These are phyloP conservation scores for Irpex sp. DNA, from an alignment of 1,284 basidiomycete genomes.

Conservation along the genomic window DNA sequence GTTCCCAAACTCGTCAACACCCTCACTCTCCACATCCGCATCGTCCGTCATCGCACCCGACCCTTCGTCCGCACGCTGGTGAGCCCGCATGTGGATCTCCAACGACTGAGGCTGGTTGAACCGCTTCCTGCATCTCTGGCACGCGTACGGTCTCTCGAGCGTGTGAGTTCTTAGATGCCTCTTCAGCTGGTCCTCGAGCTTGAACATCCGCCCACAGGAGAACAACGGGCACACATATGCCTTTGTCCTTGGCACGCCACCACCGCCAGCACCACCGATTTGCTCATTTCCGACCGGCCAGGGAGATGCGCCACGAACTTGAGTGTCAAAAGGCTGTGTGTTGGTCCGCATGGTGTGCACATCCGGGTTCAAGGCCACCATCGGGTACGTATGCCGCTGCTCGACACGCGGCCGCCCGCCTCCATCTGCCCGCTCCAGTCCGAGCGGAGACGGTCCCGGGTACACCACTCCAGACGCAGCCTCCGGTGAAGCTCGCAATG, in stretches of 20 bases:
- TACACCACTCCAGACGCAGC: background rate
- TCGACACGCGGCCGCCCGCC: conserved; percentile 17
- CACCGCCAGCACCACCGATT: background rate
- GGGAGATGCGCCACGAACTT: conserved; percentile 11
- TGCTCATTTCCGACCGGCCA: conserved; percentile 14
- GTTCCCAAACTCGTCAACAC: conserved; percentile 29
- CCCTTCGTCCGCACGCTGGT: conserved; percentile 43
- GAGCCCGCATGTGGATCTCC: conserved; percentile 78
- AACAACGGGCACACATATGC: conserved; percentile 77
- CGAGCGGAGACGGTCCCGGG: background rate
- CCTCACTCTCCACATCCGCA: conserved; percentile 24
- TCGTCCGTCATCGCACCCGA: conserved; percentile 16
- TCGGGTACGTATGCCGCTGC: conserved; percentile 24
- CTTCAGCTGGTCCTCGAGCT: conserved; percentile 86
- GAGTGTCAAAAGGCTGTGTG: conserved; percentile 18
- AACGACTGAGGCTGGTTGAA: conserved; percentile 88
- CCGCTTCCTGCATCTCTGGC: conserved; percentile 68
- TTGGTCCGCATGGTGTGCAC: conserved; percentile 15
- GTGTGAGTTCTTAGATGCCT: conserved; percentile 88
- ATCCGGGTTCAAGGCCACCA: conserved; percentile 10
- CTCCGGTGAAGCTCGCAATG: conserved; percentile 5
- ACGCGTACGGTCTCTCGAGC: conserved; percentile 79
- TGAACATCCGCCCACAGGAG: conserved; percentile 82
- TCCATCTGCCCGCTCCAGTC: background rate
- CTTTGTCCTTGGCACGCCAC: conserved; percentile 41